phyloP scores from a whole-genome alignment of 352 stramenopile genomes.

The Globisporangium paroecandrum region DNA sequence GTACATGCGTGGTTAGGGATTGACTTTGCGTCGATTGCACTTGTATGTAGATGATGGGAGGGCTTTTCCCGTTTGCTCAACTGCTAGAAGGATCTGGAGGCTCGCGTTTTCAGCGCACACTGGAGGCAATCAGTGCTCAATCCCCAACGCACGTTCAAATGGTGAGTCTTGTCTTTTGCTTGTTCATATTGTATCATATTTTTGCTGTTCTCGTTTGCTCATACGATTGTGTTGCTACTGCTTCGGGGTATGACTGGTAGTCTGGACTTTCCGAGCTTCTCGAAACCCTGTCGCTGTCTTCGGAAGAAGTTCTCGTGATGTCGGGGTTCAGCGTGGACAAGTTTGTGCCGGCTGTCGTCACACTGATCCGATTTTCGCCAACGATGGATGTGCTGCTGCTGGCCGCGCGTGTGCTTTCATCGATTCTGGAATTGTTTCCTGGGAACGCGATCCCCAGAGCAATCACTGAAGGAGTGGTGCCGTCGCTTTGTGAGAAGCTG shows the following conservation, averaged over 20 bases:
- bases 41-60: constrained; percentile 23
- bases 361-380: constrained; percentile 34
- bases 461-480: constrained; percentile 42
- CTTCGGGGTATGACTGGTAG: constrained; percentile 7
- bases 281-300: constrained; percentile 68
- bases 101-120: constrained; percentile 41
- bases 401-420: constrained; percentile 46
- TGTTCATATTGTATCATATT: not conserved
- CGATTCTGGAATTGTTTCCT: constrained; percentile 57
- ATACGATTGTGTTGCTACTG: constrained; percentile 5
- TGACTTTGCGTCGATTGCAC: not conserved
- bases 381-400: constrained; percentile 69
- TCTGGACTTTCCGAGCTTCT: constrained; percentile 53
- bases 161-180: constrained; percentile 19
- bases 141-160: constrained; percentile 39
- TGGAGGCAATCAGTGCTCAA: constrained; percentile 34
- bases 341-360: constrained; percentile 45
- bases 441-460: constrained; percentile 38
- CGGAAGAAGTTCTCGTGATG: constrained; percentile 60
- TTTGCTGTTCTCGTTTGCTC: not conserved
- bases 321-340: constrained; percentile 61
- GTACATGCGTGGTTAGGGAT: not conserved
- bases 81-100: constrained; percentile 32
- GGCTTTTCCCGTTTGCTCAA: constrained; percentile 56
- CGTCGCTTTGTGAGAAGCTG: constrained; percentile 63